These are phyloP conservation scores for Tilletiopsis washingtonensis DNA, from an alignment of 1,284 basidiomycete genomes.

Conservation along the genomic window DNA sequence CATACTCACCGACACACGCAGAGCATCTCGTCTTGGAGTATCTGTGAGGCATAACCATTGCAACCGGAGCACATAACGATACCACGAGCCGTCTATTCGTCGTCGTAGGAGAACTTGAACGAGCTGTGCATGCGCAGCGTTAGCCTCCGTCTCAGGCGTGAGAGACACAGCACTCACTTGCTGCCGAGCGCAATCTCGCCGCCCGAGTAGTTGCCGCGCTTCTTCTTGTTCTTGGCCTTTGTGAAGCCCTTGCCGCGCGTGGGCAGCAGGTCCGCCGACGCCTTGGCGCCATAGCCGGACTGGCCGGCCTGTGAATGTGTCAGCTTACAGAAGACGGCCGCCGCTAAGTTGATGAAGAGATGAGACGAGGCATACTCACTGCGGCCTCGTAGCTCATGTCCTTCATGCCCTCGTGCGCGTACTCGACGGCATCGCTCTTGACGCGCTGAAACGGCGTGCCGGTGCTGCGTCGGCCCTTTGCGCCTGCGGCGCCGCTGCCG, in stretches of 20 bases:
- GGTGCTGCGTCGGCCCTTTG: background rate
- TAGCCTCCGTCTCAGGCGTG: background rate
- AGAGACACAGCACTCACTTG: slow-evolving; percentile 1
- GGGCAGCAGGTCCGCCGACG: slow-evolving; percentile 77
- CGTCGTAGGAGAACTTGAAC: slow-evolving; percentile 45
- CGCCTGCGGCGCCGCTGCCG: slow-evolving; percentile 22
- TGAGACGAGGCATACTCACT: slow-evolving; percentile 2
- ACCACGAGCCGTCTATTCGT: no score
- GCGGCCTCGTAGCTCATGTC: slow-evolving; percentile 79
- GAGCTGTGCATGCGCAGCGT: slow-evolving; percentile 14
- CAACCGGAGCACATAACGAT: no score
- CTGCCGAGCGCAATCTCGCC: slow-evolving; percentile 39
- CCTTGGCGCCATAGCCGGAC: slow-evolving; percentile 81
- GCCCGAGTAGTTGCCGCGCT: slow-evolving; percentile 59
- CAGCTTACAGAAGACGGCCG: no score
- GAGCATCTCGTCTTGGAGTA: no score
- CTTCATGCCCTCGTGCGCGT: slow-evolving; percentile 57
- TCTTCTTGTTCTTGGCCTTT: slow-evolving; percentile 99
- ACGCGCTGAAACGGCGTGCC: slow-evolving; percentile 65
- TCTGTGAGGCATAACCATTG: no score
- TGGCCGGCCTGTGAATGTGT: slow-evolving; percentile 56
- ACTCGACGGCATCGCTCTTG: slow-evolving; percentile 58
- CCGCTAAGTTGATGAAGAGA: no score
- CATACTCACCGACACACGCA: no score
- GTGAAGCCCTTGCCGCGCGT: slow-evolving; percentile 89